phyloP scores from a whole-genome alignment of 306 rosid species.

The Clitoria ternatea region DNA sequence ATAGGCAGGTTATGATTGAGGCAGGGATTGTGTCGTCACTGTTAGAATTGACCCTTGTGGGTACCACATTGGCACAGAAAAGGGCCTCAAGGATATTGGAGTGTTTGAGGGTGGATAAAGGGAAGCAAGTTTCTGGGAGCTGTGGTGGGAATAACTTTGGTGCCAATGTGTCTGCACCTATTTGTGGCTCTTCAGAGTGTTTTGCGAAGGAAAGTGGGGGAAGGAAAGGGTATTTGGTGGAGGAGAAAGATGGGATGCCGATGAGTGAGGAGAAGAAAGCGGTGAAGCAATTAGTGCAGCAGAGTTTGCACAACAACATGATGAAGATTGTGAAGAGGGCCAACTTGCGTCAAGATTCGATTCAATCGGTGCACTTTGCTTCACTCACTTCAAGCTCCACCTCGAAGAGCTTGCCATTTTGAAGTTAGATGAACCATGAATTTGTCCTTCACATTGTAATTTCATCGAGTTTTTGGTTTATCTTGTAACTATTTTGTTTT shows the following conservation, averaged over 20 bases:
- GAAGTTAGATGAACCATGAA: slow-evolving; percentile 31
- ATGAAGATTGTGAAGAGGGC: slow-evolving; percentile 90
- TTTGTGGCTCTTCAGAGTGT: slow-evolving; percentile 60
- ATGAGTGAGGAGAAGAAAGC: slow-evolving; percentile 95
- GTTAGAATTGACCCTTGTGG: slow-evolving; percentile 89
- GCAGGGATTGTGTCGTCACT: slow-evolving; percentile 74
- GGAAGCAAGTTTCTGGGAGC: slow-evolving; percentile 62
- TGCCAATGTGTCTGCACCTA: slow-evolving; percentile 72
- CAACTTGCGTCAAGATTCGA: slow-evolving; percentile 81
- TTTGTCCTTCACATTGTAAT: slow-evolving; percentile 38
- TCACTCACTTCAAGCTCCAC: slow-evolving; percentile 77
- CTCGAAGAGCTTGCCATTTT: slow-evolving; percentile 93
- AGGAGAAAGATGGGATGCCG: slow-evolving; percentile 46
- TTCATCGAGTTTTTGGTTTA: slow-evolving; percentile 33
- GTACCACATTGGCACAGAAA: slow-evolving; percentile 85
- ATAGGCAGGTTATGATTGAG: slow-evolving; percentile 85
- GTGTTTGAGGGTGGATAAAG: slow-evolving; percentile 73
- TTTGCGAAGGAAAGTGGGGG: slow-evolving; percentile 39
- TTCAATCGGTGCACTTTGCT: slow-evolving; percentile 66
- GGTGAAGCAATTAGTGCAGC: slow-evolving; percentile 87
- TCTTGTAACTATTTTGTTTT: slow-evolving; percentile 28
- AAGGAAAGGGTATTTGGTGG: slow-evolving; percentile 44
- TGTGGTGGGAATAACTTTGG: slow-evolving; percentile 50
- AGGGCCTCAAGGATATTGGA: slow-evolving; percentile 92
- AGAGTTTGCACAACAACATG: slow-evolving; percentile 93